Evolutionary conservation across 2,329 filamentous ascomycete species (phyloP).

Genomic region (Botrytis fabae): DNA sequence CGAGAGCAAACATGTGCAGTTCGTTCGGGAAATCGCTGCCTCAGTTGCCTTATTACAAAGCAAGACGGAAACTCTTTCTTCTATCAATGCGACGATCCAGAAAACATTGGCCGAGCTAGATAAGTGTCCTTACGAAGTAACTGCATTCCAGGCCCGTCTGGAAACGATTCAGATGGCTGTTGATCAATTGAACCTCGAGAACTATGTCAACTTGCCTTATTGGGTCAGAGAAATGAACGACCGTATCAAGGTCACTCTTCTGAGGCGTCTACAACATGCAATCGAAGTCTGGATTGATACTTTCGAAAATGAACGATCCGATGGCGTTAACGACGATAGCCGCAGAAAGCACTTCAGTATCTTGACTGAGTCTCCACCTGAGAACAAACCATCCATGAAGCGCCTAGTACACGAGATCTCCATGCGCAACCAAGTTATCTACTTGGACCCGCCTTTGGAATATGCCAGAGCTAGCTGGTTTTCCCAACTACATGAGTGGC

Average conservation of each 20-base stretch:
- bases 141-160: slow-evolving; percentile 77
- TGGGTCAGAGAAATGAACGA: slow-evolving; percentile 89
- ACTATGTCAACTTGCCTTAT: slow-evolving; percentile 86
- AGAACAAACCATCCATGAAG: slow-evolving; percentile 64
- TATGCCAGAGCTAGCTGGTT: slow-evolving; percentile 93
- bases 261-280: slow-evolving; percentile 79
- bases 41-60: slow-evolving; percentile 84
- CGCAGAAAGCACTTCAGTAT: slow-evolving; percentile 52
- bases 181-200: slow-evolving; percentile 94
- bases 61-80: slow-evolving; percentile 77
- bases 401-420: slow-evolving; percentile 86
- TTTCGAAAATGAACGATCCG: slow-evolving; percentile 63
- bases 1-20: slow-evolving; percentile 94
- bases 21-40: slow-evolving; percentile 88
- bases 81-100: slow-evolving; percentile 78
- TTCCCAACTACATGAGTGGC: slow-evolving; percentile 87
- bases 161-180: slow-evolving; percentile 88
- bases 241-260: slow-evolving; percentile 77
- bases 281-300: slow-evolving; percentile 84
- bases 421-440: slow-evolving; percentile 98
- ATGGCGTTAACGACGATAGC: slow-evolving; percentile 49
- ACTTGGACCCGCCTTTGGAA: slow-evolving; percentile 89
- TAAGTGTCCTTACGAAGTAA: slow-evolving; percentile 76
- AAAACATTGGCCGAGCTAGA: slow-evolving; percentile 81
- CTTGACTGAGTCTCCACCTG: slow-evolving; percentile 46